Conservation (phyloP, 2,329 filamentous ascomycete species). For the Stachybotrys elegans region DNA sequence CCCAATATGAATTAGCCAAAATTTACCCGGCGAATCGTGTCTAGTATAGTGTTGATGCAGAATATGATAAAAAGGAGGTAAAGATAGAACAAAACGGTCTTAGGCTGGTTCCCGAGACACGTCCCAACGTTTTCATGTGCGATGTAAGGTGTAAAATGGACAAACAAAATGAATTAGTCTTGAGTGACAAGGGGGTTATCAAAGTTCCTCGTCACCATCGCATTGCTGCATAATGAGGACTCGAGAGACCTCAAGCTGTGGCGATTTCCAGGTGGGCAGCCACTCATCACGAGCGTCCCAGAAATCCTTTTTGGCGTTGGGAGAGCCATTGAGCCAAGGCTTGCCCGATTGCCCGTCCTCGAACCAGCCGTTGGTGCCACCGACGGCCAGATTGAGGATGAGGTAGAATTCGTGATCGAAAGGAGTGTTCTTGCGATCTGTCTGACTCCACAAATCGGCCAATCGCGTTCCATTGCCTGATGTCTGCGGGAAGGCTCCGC, state of each 20-base stretch:
- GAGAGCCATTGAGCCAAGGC: constrained; percentile 70
- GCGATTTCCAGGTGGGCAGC: constrained; percentile 66
- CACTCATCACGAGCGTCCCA: constrained; percentile 64
- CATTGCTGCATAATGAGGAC: constrained; percentile 70
- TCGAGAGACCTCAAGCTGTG: constrained; percentile 62
- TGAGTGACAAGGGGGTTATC: constrained; percentile 5
- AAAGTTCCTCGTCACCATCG: constrained; percentile 53
- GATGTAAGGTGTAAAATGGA: no score
- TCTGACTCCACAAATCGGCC: constrained; percentile 58
- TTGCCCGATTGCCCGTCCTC: constrained; percentile 66
- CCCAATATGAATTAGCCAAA: no score
- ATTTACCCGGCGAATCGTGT: neutral
- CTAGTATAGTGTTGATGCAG: neutral
- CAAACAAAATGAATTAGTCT: neutral
- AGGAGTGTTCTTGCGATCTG: constrained; percentile 57
- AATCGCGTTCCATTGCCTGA: constrained; percentile 62
- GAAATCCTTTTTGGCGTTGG: constrained; percentile 68
- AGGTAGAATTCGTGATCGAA: constrained; percentile 76
- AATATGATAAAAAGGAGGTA: neutral
- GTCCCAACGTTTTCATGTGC: no score
- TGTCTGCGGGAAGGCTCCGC: constrained; percentile 61
- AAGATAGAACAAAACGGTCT: neutral
- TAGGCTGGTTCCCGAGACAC: neutral
- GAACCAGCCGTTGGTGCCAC: constrained; percentile 80
- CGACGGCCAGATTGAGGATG: constrained; percentile 71